These are phyloP conservation scores for Boletus reticuloceps DNA, from an alignment of 768 basidiomycete species.

Conservation along the genomic window DNA sequence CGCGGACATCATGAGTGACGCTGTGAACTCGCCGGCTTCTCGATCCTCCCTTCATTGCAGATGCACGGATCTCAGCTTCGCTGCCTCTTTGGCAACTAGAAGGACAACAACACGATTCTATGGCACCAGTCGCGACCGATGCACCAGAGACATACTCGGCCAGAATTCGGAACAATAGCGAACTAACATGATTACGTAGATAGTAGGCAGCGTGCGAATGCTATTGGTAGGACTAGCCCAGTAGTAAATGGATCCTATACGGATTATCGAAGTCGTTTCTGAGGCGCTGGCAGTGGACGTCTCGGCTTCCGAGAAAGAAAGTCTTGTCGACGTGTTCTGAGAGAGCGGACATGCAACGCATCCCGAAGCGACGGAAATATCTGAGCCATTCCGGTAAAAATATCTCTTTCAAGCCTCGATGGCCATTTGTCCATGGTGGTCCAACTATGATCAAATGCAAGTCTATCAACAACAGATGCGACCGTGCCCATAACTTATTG, in stretches of 20 bases:
- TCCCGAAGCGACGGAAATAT: background rate
- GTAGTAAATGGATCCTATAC: slow-evolving; percentile 3
- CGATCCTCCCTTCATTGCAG: slow-evolving; percentile 20
- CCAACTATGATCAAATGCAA: slow-evolving; percentile 11
- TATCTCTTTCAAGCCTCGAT: background rate
- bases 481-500: slow-evolving; percentile 1
- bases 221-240: background rate
- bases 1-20: slow-evolving; percentile 25
- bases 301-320: slow-evolving; percentile 1
- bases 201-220: too few species aligned
- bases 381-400: background rate
- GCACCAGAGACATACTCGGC: too few species aligned
- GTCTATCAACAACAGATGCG: slow-evolving; percentile 16
- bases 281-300: background rate
- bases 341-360: background rate
- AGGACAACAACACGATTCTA: too few species aligned
- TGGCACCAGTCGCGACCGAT: too few species aligned
- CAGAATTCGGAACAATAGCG: too few species aligned
- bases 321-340: background rate
- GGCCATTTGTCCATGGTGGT: background rate
- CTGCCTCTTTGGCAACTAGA: slow-evolving; percentile 7
- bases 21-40: slow-evolving; percentile 18
- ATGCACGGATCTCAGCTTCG: slow-evolving; percentile 14
- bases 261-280: too few species aligned
- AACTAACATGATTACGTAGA: background rate